Conservation (phyloP, 805 yeast species). For the Saccharomycopsis microspora region DNA sequence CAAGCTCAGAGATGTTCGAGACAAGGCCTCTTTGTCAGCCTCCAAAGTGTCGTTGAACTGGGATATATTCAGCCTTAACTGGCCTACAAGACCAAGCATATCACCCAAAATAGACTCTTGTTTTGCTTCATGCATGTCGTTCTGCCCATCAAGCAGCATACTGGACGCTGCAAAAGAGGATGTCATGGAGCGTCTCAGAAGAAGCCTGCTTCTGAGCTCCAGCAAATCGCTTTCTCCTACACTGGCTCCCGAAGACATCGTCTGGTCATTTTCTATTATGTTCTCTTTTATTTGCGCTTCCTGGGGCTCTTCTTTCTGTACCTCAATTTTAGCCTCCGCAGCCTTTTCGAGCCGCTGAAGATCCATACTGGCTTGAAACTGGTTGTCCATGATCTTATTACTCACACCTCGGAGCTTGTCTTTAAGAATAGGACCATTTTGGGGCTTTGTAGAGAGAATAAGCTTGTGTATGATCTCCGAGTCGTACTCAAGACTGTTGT, state of each 20-base stretch:
- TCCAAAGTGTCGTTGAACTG: conserved; percentile 10
- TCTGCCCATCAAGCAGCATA: conserved; percentile 9
- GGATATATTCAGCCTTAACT: conserved; percentile 7
- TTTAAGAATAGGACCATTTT: neutral
- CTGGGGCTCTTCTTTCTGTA: neutral
- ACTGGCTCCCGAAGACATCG: neutral
- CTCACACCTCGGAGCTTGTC: neutral
- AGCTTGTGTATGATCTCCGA: conserved; percentile 3
- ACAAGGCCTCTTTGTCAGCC: conserved; percentile 6
- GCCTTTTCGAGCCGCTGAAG: neutral
- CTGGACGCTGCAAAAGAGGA: neutral
- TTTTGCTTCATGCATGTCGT: conserved; percentile 8
- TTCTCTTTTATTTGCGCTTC: neutral
- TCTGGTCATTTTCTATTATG: neutral
- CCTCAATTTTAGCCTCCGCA: neutral
- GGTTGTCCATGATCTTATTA: neutral
- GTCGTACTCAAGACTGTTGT: conserved; percentile 8
- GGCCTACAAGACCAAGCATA: conserved; percentile 15
- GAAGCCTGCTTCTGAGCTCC: conserved; percentile 8
- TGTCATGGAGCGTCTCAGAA: conserved; percentile 2
- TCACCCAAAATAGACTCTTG: conserved; percentile 13
- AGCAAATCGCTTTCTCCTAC: conserved; percentile 3
- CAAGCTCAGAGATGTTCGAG: conserved; percentile 2
- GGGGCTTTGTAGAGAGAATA: neutral
- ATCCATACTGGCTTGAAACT: conserved; percentile 1